Conservation (phyloP, 83 land plant genomes). For the Picea abies region DNA sequence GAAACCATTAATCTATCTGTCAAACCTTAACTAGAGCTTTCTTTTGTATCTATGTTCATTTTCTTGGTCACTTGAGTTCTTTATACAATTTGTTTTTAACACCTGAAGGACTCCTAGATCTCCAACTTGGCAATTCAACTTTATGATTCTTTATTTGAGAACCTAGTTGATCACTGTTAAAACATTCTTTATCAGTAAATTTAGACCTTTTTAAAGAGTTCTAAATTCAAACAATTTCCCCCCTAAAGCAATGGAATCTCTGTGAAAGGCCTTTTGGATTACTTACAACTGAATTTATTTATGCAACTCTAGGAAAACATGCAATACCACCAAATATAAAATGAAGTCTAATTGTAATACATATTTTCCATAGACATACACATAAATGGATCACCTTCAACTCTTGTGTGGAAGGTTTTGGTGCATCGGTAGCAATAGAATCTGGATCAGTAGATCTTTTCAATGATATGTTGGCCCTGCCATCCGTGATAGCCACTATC, state of each 20-base stretch:
- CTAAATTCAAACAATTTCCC: neutral
- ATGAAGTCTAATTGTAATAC: too few species aligned
- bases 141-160: too few species aligned
- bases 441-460: slow-evolving; percentile 93
- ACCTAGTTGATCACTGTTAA: too few species aligned
- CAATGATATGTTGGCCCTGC: slow-evolving; percentile 91
- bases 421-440: slow-evolving; percentile 72
- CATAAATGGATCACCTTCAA: slow-evolving; percentile 63
- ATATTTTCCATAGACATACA: neutral
- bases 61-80: too few species aligned
- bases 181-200: neutral
- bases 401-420: slow-evolving; percentile 87
- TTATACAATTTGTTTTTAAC: too few species aligned
- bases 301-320: neutral
- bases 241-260: neutral
- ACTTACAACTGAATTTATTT: neutral
- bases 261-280: neutral
- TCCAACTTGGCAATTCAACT: too few species aligned
- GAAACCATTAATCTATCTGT: too few species aligned
- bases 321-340: neutral
- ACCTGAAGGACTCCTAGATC: too few species aligned
- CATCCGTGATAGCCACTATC: slow-evolving; percentile 99
- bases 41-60: too few species aligned
- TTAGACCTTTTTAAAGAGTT: neutral
- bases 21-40: too few species aligned